These are phyloP conservation scores for Aspergillaceae sp. DNA, from an alignment of 2,329 filamentous ascomycete genomes.

Conservation along the genomic window DNA sequence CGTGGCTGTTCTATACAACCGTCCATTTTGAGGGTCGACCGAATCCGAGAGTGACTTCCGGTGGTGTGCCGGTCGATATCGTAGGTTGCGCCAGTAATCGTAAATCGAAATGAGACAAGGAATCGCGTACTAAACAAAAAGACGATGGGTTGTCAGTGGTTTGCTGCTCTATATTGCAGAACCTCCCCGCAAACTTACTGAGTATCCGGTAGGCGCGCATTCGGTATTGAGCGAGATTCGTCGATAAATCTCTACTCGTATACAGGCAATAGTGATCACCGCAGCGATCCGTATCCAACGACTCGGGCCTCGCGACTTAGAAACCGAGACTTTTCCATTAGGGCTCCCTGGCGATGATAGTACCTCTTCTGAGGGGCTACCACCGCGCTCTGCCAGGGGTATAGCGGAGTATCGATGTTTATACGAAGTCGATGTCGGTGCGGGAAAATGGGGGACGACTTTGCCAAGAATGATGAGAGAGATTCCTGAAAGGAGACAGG, in stretches of 20 bases:
- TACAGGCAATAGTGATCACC: constrained; percentile 16
- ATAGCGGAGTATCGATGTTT: constrained; percentile 18
- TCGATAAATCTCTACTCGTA: constrained; percentile 34
- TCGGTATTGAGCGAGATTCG: constrained; percentile 34
- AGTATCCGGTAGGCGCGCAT: constrained; percentile 31
- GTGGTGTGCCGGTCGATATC: constrained; percentile 13
- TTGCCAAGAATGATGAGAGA: constrained; percentile 30
- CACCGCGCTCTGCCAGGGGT: constrained; percentile 20
- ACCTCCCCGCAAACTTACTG: constrained; percentile 17
- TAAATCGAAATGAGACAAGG: constrained; percentile 36
- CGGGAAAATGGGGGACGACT: constrained; percentile 20
- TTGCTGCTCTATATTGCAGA: neutral
- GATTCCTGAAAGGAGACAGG: constrained; percentile 34
- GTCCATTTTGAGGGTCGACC: constrained; percentile 6
- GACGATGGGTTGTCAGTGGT: constrained; percentile 8
- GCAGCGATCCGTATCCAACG: constrained; percentile 17
- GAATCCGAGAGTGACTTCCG: constrained; percentile 9
- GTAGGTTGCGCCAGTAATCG: constrained; percentile 30
- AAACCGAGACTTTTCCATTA: constrained; percentile 2
- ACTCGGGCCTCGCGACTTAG: constrained; percentile 7
- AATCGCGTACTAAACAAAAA: constrained; percentile 23
- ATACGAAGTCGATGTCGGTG: constrained; percentile 10
- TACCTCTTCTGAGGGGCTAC: constrained; percentile 12
- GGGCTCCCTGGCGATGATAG: constrained; percentile 3
- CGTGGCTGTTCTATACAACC: constrained; percentile 10